Evolutionary conservation across 192 early-diverging fungal species (phyloP), one percentile per base, ranked within the genome.

Genomic region (Coemansia interrupta): DNA sequence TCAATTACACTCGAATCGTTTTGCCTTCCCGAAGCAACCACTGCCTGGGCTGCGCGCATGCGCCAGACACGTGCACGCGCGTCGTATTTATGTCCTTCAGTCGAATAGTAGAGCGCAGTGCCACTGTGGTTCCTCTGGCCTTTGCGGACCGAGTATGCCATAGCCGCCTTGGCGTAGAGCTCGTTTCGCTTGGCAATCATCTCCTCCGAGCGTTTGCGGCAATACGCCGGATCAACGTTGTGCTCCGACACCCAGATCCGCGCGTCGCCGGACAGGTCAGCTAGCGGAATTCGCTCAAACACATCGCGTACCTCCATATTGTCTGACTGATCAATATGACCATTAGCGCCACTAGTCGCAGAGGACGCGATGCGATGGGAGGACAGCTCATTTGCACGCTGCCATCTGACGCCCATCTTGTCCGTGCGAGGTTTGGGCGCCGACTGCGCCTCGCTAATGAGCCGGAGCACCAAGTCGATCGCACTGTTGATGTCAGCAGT

Each of bases 1-100:
- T 90, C 88, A 3, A 90, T 64, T 26, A 88, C 58, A 61, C 80
- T 77, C 13, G 80, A 73, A 57, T 84, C 73, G 14, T 73, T 80
- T 43, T 60, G 64, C 14, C 46, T 64, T 47, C 80, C 66, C 11
- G 58, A 58, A 1, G 74, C 74, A 6, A 78, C 74, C 0, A 65
- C 51, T 0, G 74, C 64, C 28, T 78, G 74, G 4, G 74, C 74
- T 1, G 74, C 74, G 1, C 74, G 68, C 74, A 78, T 78, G 15
- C 69, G 68, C 74, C 74, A 78, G 20, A 78, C 20, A 13, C 74
- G 68, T 15, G 74, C 74, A 8, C 61, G 46, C 6, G 63, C 61
- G 28, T 72, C 74, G 12, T 41, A 42, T 15, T 56, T 64, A 38
- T 68, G 74, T 14, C 64, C 74, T 39, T 72, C 75, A 12, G 63